Conservation (phyloP, 805 yeast species). For the Hanseniaspora hatyaiensis region DNA sequence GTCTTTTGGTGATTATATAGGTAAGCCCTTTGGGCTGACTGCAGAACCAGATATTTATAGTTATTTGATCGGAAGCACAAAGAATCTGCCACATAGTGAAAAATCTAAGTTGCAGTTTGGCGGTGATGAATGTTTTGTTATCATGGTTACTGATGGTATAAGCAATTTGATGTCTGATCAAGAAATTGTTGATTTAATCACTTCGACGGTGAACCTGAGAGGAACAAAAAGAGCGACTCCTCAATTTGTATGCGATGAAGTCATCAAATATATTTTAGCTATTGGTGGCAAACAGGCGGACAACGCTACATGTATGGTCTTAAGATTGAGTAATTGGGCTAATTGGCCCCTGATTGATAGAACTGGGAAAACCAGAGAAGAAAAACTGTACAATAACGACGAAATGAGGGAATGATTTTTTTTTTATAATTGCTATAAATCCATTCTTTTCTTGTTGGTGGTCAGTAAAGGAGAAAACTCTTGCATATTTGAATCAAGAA, state of each 20-base stretch:
- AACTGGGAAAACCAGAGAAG: conserved; percentile 72
- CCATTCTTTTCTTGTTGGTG: too few species aligned
- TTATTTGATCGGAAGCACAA: conserved; percentile 52
- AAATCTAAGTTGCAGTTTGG: conserved; percentile 39
- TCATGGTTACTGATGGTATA: conserved; percentile 78
- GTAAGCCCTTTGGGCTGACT: conserved; percentile 71
- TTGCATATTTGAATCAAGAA: neutral
- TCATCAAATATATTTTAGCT: conserved; percentile 69
- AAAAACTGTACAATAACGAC: conserved; percentile 35
- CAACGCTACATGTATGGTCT: conserved; percentile 83
- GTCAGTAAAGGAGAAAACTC: too few species aligned
- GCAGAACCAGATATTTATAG: conserved; percentile 85
- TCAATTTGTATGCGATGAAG: conserved; percentile 73
- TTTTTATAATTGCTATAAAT: too few species aligned
- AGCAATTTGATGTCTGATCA: conserved; percentile 74
- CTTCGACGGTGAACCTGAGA: conserved; percentile 45
- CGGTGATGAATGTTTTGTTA: conserved; percentile 79
- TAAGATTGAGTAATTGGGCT: conserved; percentile 85
- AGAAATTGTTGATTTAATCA: conserved; percentile 78
- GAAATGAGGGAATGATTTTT: conserved; percentile 14
- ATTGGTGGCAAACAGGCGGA: conserved; percentile 71
- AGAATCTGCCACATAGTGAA: conserved; percentile 32
- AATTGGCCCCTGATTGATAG: conserved; percentile 77
- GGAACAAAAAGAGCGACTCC: conserved; percentile 72
- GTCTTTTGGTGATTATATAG: conserved; percentile 79